Evolutionary conservation across 2,329 filamentous ascomycete genomes (phyloP), one percentile per base, ranked within the genome.

Genomic region (Graphium sp.): DNA sequence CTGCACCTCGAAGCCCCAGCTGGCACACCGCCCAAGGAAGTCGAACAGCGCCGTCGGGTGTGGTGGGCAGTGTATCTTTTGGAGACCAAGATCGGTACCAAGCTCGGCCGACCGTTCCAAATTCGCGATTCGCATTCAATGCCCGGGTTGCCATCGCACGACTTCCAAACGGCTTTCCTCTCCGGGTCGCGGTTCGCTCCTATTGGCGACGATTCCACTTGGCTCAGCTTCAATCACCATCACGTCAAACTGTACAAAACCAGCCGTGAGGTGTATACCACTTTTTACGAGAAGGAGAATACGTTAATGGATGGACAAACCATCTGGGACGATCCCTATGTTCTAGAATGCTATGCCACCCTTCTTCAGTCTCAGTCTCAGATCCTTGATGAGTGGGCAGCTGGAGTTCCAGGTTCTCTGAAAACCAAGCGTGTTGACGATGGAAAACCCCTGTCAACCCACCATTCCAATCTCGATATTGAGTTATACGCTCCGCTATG

Each of bases 21-120:
- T 8, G 32, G 36, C 24, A 33, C 53, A 26, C 39, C 49, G 0
- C 32, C 31, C 5, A 24, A 32, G 0, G 38, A 55, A 28, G 36
- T 48, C n/a, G 58, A 61, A 34, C 40, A 60, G 33, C 53, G 55
- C 5, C 58, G 52, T 33, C 48, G 60, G 1, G 29, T 66, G 10
- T 67, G 61, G 61, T 66, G 60, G 61, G 43, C 42, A 1, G 36
- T 67, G 3, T 64, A 55, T 36, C 42, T 47, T 2, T 40, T 65
- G 12, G 62, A 66, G 30, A 52, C 44, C 32, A 58, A 58, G 33
- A 47, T 43, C 5, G 48, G 46, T 34, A 54, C 57, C 45, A 55
- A 58, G 30, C 45, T 61, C 5, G 58, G 58, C 4, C 50, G 56
- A 0, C 56, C 57, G 4, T 52, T 52, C 24, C 8, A 16, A 3